Evolutionary conservation across 2,329 filamentous ascomycete genomes (phyloP).

Genomic region (Xylariaceae sp.): DNA sequence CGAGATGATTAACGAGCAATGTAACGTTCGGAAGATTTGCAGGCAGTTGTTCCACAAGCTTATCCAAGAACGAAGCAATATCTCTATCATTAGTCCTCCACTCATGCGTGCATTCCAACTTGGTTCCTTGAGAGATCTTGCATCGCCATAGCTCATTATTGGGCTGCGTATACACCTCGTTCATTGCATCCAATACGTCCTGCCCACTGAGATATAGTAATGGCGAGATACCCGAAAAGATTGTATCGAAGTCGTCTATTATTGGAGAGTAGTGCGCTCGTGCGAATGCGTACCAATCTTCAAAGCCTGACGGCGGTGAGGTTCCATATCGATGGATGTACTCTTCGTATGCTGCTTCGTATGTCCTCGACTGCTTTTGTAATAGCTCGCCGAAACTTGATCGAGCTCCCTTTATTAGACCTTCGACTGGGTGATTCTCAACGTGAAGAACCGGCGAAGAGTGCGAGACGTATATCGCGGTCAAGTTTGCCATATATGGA

Average conservation of each 20-base stretch:
- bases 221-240: constrained; percentile 39
- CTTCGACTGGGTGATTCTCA: constrained; percentile 37
- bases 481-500: constrained; percentile 31
- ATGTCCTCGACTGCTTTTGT: constrained; percentile 37
- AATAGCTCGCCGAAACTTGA: constrained; percentile 32
- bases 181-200: constrained; percentile 32
- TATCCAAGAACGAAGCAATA: constrained; percentile 32
- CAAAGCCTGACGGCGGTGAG: constrained; percentile 46
- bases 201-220: constrained; percentile 39
- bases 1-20: constrained; percentile 47
- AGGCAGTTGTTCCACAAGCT: constrained; percentile 26
- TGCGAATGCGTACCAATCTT: constrained; percentile 45
- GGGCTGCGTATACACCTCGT: constrained; percentile 19
- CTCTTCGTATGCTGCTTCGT: constrained; percentile 36
- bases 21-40: constrained; percentile 35
- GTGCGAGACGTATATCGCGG: constrained; percentile 21
- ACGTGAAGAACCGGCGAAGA: constrained; percentile 6
- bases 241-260: constrained; percentile 50
- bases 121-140: constrained; percentile 21
- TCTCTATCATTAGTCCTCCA: constrained; percentile 34
- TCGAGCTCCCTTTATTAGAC: constrained; percentile 29
- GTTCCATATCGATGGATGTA: constrained; percentile 43
- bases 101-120: constrained; percentile 35
- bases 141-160: constrained; percentile 40
- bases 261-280: constrained; percentile 38